phyloP scores from a whole-genome alignment of 345 rosid genomes.

The Bretschneidera sinensis region DNA sequence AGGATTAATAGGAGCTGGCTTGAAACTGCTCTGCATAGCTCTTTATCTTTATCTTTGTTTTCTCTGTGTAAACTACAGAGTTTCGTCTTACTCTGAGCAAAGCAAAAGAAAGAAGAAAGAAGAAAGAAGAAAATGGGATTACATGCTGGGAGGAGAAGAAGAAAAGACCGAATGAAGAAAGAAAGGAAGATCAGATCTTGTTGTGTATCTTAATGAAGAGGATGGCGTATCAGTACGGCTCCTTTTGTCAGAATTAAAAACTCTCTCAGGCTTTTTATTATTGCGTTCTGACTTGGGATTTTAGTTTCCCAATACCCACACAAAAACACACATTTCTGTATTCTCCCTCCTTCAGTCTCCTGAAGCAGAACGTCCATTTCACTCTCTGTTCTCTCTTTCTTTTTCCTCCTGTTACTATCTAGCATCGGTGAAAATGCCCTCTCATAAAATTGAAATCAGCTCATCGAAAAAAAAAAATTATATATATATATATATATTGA shows the following conservation, averaged over 20 bases:
- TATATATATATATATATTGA: too few relatives aligned
- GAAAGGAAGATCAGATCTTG: constrained; percentile 22
- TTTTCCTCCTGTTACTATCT: too few relatives aligned
- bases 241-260: not conserved
- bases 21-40: constrained; percentile 82
- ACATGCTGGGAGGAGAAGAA: not conserved
- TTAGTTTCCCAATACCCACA: constrained; percentile 68
- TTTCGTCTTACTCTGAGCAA: not conserved
- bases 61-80: not conserved
- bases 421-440: too few relatives aligned
- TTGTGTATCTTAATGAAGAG: constrained; percentile 29
- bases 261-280: constrained; percentile 27
- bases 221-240: constrained; percentile 36
- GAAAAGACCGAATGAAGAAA: not conserved
- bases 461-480: too few relatives aligned
- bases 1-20: constrained; percentile 41
- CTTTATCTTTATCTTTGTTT: too few relatives aligned
- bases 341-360: not conserved
- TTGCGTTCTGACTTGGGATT: constrained; percentile 66
- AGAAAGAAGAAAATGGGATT: not conserved
- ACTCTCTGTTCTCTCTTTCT: too few relatives aligned
- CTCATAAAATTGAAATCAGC: too few relatives aligned
- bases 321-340: constrained; percentile 22
- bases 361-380: not conserved
- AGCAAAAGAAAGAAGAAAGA: not conserved